phyloP scores from a whole-genome alignment of 2,329 filamentous ascomycete genomes.

The Arthrobotrys sphaeroides region DNA sequence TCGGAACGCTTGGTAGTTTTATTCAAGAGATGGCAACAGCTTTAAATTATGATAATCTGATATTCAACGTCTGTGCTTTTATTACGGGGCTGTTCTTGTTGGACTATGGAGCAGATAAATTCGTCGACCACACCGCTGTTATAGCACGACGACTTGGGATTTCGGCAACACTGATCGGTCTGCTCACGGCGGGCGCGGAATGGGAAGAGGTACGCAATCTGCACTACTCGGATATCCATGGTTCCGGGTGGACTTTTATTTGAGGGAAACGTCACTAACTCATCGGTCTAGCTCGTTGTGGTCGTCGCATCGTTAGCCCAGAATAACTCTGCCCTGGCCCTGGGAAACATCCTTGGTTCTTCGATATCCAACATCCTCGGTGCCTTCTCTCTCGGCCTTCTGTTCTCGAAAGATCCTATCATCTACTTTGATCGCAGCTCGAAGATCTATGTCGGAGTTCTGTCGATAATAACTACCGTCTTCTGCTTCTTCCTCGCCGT shows the following conservation, averaged over 20 bases:
- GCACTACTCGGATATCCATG: not conserved
- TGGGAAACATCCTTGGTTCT: slow-evolving; percentile 69
- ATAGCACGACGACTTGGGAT: slow-evolving; percentile 64
- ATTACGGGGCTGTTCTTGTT: slow-evolving; percentile 65
- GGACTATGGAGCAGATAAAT: slow-evolving; percentile 67
- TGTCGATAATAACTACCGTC: slow-evolving; percentile 63
- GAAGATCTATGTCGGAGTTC: slow-evolving; percentile 64
- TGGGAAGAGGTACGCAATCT: slow-evolving; percentile 66
- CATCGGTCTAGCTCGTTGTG: slow-evolving; percentile 63
- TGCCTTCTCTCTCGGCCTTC: slow-evolving; percentile 67
- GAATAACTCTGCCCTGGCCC: slow-evolving; percentile 63
- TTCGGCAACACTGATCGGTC: slow-evolving; percentile 64
- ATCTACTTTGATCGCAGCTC: slow-evolving; percentile 65
- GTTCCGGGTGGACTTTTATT: not conserved
- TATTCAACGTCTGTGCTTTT: slow-evolving; percentile 63
- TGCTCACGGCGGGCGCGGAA: slow-evolving; percentile 67
- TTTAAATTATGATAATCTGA: slow-evolving; percentile 60
- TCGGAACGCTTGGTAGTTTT: slow-evolving; percentile 13
- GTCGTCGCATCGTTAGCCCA: slow-evolving; percentile 65
- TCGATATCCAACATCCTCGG: slow-evolving; percentile 68
- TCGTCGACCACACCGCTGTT: slow-evolving; percentile 66
- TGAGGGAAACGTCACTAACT: not conserved
- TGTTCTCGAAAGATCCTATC: slow-evolving; percentile 61
- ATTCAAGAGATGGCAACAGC: slow-evolving; percentile 59
- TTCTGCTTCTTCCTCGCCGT: slow-evolving; percentile 61